A percentile compares a stretch with the other conserved stretches of the same genome.
These are phyloP conservation scores for Penicillium cataractarum DNA, from an alignment of 495 filamentous ascomycete genomes.

Conservation along the genomic window DNA sequence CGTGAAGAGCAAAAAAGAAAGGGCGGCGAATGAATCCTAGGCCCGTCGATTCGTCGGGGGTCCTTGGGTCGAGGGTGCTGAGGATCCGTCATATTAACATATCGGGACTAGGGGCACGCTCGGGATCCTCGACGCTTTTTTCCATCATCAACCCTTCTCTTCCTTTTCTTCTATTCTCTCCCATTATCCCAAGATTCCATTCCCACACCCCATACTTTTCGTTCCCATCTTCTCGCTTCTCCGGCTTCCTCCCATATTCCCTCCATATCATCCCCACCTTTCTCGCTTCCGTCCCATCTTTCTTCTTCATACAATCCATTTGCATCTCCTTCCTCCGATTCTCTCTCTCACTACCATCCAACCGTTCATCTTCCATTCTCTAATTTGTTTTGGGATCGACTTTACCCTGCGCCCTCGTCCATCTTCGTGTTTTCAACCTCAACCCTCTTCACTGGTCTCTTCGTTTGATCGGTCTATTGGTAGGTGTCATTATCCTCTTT, in stretches of 20 bases:
- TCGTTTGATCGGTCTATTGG: neutral
- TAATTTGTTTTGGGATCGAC: constrained; percentile 18
- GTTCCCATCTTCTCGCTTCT: constrained; percentile 15
- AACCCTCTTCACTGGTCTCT: constrained; percentile 10
- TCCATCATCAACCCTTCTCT: constrained; percentile 25
- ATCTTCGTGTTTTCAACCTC: constrained; percentile 6
- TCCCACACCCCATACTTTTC: constrained; percentile 19
- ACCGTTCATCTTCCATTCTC: neutral
- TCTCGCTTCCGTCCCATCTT: neutral
- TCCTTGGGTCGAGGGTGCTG: constrained; percentile 36
- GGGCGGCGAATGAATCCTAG: constrained; percentile 1
- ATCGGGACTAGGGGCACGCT: constrained; percentile 52
- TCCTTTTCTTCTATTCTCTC: constrained; percentile 23
- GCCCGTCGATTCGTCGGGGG: neutral
- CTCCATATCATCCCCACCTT: neutral
- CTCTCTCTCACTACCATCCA: neutral
- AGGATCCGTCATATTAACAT: constrained; percentile 56
- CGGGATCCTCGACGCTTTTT: constrained; percentile 46
- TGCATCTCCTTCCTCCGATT: constrained; percentile 21
- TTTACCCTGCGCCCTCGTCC: constrained; percentile 9
- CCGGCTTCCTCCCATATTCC: constrained; percentile 1
- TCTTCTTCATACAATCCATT: constrained; percentile 17
- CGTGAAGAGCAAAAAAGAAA: neutral
- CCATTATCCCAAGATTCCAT: neutral
- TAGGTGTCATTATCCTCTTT: constrained; percentile 6